A percentile compares a stretch with the other conserved stretches of the same genome.
Evolutionary conservation across 2,329 filamentous ascomycete species (phyloP).

Genomic region (Neofusicoccum cordaticola): DNA sequence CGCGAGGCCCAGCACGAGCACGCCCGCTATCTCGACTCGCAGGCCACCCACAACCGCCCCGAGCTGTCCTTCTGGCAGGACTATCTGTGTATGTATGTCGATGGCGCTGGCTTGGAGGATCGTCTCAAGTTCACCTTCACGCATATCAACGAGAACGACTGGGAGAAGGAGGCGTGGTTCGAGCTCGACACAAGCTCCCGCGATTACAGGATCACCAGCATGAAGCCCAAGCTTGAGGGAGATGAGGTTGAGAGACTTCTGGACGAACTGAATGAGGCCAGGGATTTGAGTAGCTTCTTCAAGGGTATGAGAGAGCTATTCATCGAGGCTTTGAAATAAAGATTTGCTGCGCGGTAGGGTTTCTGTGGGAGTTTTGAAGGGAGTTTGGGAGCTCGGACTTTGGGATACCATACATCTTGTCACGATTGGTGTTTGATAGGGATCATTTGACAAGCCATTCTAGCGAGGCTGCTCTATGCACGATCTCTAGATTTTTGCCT

Average conservation of each 20-base stretch:
- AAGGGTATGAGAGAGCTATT: slow-evolving; percentile 84
- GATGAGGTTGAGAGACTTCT: slow-evolving; percentile 75
- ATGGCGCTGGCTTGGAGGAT: slow-evolving; percentile 81
- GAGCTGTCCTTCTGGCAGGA: slow-evolving; percentile 96
- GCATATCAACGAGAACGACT: slow-evolving; percentile 81
- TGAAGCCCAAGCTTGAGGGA: slow-evolving; percentile 75
- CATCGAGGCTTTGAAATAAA: slow-evolving; percentile 52
- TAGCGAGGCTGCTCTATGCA: background rate
- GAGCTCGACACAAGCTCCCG: slow-evolving; percentile 77
- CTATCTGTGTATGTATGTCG: slow-evolving; percentile 83
- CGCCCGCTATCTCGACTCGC: slow-evolving; percentile 72
- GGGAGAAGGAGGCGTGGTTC: slow-evolving; percentile 89
- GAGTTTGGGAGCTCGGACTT: background rate
- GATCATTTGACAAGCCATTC: background rate
- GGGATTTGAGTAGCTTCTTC: slow-evolving; percentile 68
- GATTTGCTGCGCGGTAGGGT: background rate
- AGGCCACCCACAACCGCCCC: slow-evolving; percentile 84
- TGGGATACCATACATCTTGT: slow-evolving; percentile 9
- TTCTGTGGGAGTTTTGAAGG: background rate
- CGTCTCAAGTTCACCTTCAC: slow-evolving; percentile 86
- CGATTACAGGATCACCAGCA: slow-evolving; percentile 82
- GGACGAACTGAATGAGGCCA: slow-evolving; percentile 76
- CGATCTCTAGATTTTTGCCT: background rate
- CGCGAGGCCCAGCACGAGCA: slow-evolving; percentile 71
- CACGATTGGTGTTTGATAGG: background rate